Evolutionary conservation across 1,284 basidiomycete species (phyloP).

Genomic region (Chalciporus sp.): DNA sequence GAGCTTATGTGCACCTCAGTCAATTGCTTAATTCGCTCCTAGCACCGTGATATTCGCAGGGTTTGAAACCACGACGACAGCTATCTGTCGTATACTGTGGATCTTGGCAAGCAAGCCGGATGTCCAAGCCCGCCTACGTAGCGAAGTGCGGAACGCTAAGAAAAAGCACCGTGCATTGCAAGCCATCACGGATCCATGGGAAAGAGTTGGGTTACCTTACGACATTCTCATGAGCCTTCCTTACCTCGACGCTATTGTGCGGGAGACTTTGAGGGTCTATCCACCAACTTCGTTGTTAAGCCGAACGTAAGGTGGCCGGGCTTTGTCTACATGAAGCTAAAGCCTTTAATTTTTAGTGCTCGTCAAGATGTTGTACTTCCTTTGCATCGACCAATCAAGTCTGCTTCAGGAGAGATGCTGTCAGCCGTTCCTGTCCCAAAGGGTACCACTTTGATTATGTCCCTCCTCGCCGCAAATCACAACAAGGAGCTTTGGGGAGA

Average conservation of each 20-base stretch:
- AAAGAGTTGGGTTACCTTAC: conserved; percentile 34
- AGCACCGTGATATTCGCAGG: conserved; percentile 42
- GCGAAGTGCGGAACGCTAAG: conserved; percentile 37
- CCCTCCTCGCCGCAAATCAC: conserved; percentile 42
- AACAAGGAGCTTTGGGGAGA: conserved; percentile 40
- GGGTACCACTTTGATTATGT: conserved; percentile 41
- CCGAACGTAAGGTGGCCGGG: conserved; percentile 25
- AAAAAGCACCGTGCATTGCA: conserved; percentile 14
- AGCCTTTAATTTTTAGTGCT: conserved; percentile 14
- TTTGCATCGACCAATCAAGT: conserved; percentile 29
- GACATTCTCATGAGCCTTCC: conserved; percentile 38
- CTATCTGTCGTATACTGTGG: conserved; percentile 41
- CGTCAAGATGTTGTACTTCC: conserved; percentile 31
- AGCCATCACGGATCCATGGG: conserved; percentile 24
- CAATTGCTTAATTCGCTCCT: not conserved
- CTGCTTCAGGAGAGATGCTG: conserved; percentile 25
- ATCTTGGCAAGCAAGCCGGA: conserved; percentile 36
- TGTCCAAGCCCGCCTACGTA: conserved; percentile 38
- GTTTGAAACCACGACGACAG: conserved; percentile 40
- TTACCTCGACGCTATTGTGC: conserved; percentile 42
- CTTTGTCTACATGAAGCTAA: not conserved
- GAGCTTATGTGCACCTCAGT: not conserved
- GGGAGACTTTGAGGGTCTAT: conserved; percentile 41
- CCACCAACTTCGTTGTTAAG: conserved; percentile 34
- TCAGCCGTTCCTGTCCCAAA: conserved; percentile 30